Percentiles rank a stretch among this genome's conserved stretches.
Evolutionary conservation across 192 early-diverging fungal genomes (phyloP).

Genomic region (Cladochytrium replicatum): DNA sequence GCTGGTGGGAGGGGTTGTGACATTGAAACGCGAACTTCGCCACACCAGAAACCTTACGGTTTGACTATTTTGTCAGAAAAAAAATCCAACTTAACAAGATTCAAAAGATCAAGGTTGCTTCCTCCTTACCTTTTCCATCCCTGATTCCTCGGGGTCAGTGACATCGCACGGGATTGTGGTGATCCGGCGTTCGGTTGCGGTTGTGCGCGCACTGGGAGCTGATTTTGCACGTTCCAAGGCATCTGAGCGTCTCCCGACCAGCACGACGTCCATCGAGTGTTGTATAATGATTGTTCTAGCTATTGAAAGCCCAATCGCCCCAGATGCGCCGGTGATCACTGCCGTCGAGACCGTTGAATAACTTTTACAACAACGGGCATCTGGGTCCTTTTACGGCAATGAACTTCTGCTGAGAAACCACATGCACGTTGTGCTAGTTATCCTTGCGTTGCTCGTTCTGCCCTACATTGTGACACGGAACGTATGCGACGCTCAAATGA

Average conservation of each 20-base stretch:
- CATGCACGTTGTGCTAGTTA: too few relatives aligned
- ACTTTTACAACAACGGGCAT: too few relatives aligned
- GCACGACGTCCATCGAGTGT: not conserved
- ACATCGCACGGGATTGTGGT: conserved; percentile 11
- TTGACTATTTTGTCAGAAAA: too few relatives aligned
- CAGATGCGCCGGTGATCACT: conserved; percentile 56
- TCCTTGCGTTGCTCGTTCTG: too few relatives aligned
- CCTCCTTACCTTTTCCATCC: conserved; percentile 37
- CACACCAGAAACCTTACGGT: too few relatives aligned
- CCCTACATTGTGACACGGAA: too few relatives aligned
- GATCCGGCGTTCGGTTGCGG: not conserved
- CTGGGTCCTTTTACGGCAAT: too few relatives aligned
- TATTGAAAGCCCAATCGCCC: conserved; percentile 63
- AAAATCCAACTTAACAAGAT: too few relatives aligned
- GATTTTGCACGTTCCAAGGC: not conserved
- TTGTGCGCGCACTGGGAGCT: not conserved
- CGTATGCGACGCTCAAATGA: too few relatives aligned
- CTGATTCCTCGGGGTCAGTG: conserved; percentile 24
- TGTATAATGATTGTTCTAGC: conserved; percentile 9
- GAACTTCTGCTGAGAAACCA: too few relatives aligned
- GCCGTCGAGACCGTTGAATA: conserved; percentile 5
- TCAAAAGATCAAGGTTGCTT: too few relatives aligned
- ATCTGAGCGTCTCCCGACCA: not conserved
- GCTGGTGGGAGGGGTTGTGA: conserved; percentile 28
- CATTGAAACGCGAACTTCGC: too few relatives aligned